phyloP scores from a whole-genome alignment of 1,139 yeast genomes.

The Taphrina confusa region DNA sequence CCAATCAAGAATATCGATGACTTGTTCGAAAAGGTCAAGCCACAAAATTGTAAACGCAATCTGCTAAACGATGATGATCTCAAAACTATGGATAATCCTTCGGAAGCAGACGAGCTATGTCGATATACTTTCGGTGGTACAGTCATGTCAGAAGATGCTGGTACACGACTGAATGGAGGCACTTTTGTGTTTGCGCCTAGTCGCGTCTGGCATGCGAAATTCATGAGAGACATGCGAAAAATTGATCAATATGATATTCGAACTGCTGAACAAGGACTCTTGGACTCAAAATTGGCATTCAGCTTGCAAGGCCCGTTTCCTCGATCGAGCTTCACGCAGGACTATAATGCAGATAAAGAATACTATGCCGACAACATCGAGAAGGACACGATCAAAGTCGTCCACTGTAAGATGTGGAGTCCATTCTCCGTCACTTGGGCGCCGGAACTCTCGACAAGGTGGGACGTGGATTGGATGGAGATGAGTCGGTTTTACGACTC shows the following conservation, averaged over 20 bases:
- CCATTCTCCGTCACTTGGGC: background rate
- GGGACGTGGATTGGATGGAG: slow-evolving; percentile 27
- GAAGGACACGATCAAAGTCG: slow-evolving; percentile 2
- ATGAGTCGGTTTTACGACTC: slow-evolving; percentile 18
- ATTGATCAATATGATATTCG: slow-evolving; percentile 16
- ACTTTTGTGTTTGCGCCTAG: slow-evolving; percentile 14
- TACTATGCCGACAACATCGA: background rate
- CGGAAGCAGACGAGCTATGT: slow-evolving; percentile 1
- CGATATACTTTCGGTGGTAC: slow-evolving; percentile 13
- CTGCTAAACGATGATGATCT: slow-evolving; percentile 7
- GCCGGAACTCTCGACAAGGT: background rate
- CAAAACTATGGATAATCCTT: background rate
- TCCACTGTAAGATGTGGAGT: slow-evolving; percentile 25
- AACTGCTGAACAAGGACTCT: slow-evolving; percentile 20
- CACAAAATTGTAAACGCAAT: slow-evolving; percentile 9
- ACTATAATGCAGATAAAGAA: slow-evolving; percentile 13
- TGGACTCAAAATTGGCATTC: slow-evolving; percentile 15
- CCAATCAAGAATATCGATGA: slow-evolving; percentile 55
- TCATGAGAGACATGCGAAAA: slow-evolving; percentile 1
- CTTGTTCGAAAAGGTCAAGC: slow-evolving; percentile 47
- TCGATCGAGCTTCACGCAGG: background rate
- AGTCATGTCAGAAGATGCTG: slow-evolving; percentile 11
- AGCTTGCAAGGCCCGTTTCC: slow-evolving; percentile 12
- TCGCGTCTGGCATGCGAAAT: slow-evolving; percentile 11
- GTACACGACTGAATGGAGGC: slow-evolving; percentile 21